Conservation (phyloP, 495 filamentous ascomycete genomes). For the Penicillium chermesinum region DNA sequence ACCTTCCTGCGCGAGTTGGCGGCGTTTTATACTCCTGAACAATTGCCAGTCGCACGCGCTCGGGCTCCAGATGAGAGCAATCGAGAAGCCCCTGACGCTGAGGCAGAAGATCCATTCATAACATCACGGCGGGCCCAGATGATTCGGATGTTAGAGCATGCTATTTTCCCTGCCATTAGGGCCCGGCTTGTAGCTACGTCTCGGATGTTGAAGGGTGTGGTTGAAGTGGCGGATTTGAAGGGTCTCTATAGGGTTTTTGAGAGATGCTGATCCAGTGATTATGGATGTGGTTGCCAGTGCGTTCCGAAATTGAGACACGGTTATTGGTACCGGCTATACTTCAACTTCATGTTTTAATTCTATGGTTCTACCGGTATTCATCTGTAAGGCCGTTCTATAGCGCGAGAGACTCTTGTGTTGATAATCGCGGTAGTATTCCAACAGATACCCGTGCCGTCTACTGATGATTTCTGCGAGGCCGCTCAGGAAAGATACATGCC, state of each 20-base stretch:
- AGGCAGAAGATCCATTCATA: slow-evolving; percentile 46
- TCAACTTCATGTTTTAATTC: too few species aligned
- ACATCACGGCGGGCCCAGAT: slow-evolving; percentile 60
- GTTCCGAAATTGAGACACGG: too few species aligned
- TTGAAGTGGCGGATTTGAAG: slow-evolving; percentile 92
- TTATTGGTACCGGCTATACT: too few species aligned
- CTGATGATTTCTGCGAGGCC: too few species aligned
- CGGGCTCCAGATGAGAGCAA: slow-evolving; percentile 4
- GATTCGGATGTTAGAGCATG: slow-evolving; percentile 66
- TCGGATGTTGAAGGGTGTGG: slow-evolving; percentile 67
- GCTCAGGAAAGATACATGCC: too few species aligned
- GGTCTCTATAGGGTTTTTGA: slow-evolving; percentile 98
- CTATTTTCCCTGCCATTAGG: slow-evolving; percentile 85
- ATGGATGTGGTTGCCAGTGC: neutral
- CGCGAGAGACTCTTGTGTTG: too few species aligned
- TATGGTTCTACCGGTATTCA: too few species aligned
- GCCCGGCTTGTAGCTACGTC: slow-evolving; percentile 79
- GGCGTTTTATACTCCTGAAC: slow-evolving; percentile 84
- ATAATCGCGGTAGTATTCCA: neutral
- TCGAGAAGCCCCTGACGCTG: neutral
- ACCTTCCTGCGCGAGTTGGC: slow-evolving; percentile 85
- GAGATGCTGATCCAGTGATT: slow-evolving; percentile 57
- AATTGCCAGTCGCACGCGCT: slow-evolving; percentile 56
- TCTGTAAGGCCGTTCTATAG: too few species aligned
- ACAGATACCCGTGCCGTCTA: too few species aligned